phyloP scores from a whole-genome alignment of 352 stramenopile species.

The Pseudoperonospora humuli region DNA sequence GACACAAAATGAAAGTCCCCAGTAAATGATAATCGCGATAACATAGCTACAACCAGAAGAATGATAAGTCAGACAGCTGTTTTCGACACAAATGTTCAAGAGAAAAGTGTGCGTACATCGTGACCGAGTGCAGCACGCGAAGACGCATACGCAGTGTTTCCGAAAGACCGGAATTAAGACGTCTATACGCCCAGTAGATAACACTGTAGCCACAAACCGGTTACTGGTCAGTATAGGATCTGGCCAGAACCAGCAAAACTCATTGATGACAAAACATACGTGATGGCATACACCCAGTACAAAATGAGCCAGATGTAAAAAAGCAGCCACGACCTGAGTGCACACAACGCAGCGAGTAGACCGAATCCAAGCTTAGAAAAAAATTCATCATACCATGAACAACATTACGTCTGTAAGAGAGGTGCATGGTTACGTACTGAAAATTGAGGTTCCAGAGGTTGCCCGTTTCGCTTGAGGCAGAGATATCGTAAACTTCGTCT shows the following conservation, averaged over 20 bases:
- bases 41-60: constrained; percentile 49
- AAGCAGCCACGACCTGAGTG: constrained; percentile 60
- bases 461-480: constrained; percentile 24
- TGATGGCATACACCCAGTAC: constrained; percentile 79
- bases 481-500: constrained; percentile 6
- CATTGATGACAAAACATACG: constrained; percentile 23
- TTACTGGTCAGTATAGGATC: constrained; percentile 1
- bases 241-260: background rate
- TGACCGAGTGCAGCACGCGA: constrained; percentile 82
- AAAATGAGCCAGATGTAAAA: constrained; percentile 86
- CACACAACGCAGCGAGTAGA: constrained; percentile 2
- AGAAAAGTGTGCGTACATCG: constrained; percentile 46
- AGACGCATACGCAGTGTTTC: constrained; percentile 82
- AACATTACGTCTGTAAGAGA: background rate
- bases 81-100: background rate
- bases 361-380: background rate
- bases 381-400: background rate
- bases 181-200: constrained; percentile 80
- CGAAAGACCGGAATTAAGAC: constrained; percentile 68
- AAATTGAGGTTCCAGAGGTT: constrained; percentile 83
- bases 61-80: background rate
- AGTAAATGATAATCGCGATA: constrained; percentile 89
- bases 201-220: constrained; percentile 26
- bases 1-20: constrained; percentile 75
- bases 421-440: constrained; percentile 33